A percentile compares a stretch with the other conserved stretches of the same genome.
Evolutionary conservation across 192 early-diverging fungal genomes (phyloP).

Genomic region (Radiomyces spectabilis): DNA sequence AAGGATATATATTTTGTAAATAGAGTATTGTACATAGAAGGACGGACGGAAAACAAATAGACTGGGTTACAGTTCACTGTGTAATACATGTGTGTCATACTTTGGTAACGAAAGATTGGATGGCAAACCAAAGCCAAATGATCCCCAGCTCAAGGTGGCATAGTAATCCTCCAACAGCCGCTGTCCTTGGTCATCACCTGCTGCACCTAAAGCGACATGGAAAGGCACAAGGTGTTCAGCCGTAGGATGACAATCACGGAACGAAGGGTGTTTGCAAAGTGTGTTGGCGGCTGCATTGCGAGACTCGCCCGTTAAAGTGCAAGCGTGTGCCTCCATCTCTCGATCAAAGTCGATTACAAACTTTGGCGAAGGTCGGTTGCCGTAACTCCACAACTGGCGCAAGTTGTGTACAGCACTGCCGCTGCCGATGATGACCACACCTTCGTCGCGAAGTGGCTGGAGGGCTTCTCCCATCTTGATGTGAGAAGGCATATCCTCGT

Average conservation of each 20-base stretch:
- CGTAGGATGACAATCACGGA: conserved; percentile 54
- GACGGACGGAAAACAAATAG: too few species aligned
- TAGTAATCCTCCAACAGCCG: conserved; percentile 30
- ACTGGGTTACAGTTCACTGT: not conserved
- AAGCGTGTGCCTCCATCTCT: conserved; percentile 38
- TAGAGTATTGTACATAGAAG: too few species aligned
- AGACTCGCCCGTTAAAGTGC: conserved; percentile 16
- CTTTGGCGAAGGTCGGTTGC: conserved; percentile 25
- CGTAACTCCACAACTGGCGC: conserved; percentile 33
- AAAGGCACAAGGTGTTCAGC: conserved; percentile 62
- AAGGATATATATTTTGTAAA: too few species aligned
- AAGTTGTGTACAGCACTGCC: conserved; percentile 65
- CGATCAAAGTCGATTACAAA: conserved; percentile 54
- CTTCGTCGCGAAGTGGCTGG: conserved; percentile 45
- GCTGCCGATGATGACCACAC: conserved; percentile 56
- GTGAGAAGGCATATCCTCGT: conserved; percentile 48
- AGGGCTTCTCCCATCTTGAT: conserved; percentile 46
- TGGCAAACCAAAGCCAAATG: conserved; percentile 17
- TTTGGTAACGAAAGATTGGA: not conserved
- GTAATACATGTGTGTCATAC: not conserved
- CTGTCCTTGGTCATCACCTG: conserved; percentile 31
- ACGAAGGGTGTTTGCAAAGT: conserved; percentile 30
- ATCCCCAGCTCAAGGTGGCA: conserved; percentile 24
- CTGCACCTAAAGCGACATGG: conserved; percentile 59
- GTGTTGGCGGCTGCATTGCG: conserved; percentile 31